These are phyloP conservation scores for Colletotrichum sojae DNA, from an alignment of 2,329 filamentous ascomycete species.

Conservation along the genomic window DNA sequence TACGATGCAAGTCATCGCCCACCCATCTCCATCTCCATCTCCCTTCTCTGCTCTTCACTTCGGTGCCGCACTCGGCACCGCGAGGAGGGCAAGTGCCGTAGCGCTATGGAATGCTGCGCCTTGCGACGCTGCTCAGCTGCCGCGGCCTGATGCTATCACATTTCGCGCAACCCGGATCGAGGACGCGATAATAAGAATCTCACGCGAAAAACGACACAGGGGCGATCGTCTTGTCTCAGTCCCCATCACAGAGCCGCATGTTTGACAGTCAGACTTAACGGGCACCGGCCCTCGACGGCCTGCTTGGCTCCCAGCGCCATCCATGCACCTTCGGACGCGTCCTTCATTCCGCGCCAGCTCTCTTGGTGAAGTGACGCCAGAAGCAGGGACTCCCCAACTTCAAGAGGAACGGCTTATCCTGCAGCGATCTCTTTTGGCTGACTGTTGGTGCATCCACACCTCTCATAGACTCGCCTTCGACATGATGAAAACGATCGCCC, in stretches of 20 bases:
- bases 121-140: neutral
- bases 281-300: neutral
- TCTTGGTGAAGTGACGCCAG: neutral
- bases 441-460: neutral
- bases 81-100: neutral
- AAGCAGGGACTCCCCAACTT: neutral
- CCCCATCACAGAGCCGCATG: constrained; percentile 30
- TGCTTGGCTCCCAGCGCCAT: constrained; percentile 7
- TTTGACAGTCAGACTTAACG: constrained; percentile 2
- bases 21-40: neutral
- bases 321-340: constrained; percentile 13
- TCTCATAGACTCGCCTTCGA: neutral
- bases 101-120: neutral
- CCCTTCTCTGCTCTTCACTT: neutral
- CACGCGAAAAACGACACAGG: constrained; percentile 9
- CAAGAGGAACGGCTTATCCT: neutral
- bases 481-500: neutral
- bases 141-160: neutral
- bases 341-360: neutral
- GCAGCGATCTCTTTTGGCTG: neutral
- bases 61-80: neutral
- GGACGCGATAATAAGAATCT: constrained; percentile 9
- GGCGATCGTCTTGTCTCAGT: constrained; percentile 18
- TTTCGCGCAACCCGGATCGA: neutral
- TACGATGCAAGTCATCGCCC: neutral